These are phyloP conservation scores for Tarenaya hassleriana DNA, from an alignment of 345 rosid genomes.

Conservation along the genomic window DNA sequence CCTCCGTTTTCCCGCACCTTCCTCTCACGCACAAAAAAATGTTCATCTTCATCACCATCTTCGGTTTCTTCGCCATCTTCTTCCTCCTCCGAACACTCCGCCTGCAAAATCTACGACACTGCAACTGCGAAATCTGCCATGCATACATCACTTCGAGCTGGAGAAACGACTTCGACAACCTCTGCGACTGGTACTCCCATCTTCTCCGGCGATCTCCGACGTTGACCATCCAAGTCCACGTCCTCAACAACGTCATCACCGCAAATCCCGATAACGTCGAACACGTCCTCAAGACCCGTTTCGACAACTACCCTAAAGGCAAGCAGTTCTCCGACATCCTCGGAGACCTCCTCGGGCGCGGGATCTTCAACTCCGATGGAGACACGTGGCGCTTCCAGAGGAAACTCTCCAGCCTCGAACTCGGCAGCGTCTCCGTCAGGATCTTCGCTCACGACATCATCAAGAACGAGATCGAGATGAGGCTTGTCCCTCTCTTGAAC, in stretches of 20 bases:
- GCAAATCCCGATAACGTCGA: constrained; percentile 66
- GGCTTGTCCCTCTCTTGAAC: constrained; percentile 41
- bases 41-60: constrained; percentile 13
- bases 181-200: constrained; percentile 72
- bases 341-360: constrained; percentile 72
- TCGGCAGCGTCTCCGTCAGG: constrained; percentile 39
- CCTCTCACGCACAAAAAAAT: too few relatives aligned
- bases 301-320: constrained; percentile 70
- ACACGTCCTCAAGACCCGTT: constrained; percentile 60
- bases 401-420: constrained; percentile 57
- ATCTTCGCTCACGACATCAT: constrained; percentile 50
- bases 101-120: constrained; percentile 38
- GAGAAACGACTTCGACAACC: constrained; percentile 48
- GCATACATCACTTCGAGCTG: constrained; percentile 53
- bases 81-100: constrained; percentile 18
- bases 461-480: constrained; percentile 38
- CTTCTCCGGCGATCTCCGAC: constrained; percentile 50
- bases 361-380: constrained; percentile 79
- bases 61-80: constrained; percentile 16
- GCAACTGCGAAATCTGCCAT: constrained; percentile 61
- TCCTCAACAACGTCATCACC: constrained; percentile 56
- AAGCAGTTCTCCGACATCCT: constrained; percentile 64
- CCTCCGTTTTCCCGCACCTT: too few relatives aligned
- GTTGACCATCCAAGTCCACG: constrained; percentile 62
- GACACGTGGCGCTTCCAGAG: constrained; percentile 63